Evolutionary conservation across 176 grass and related monocot genomes (phyloP).

Genomic region (Chloris gayana): DNA sequence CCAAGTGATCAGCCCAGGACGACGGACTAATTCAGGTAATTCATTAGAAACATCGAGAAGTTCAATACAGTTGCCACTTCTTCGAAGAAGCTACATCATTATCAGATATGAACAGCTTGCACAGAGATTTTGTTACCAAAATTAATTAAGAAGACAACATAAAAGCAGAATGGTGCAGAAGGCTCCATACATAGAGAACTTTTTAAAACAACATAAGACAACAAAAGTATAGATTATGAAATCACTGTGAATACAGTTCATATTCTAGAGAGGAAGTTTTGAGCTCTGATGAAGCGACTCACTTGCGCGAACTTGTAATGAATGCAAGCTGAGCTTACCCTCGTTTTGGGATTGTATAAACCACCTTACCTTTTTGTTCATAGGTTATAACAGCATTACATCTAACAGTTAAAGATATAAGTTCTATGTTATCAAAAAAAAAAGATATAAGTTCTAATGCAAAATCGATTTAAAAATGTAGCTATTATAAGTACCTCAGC

Average conservation of each 20-base stretch:
- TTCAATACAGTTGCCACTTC: conserved; percentile 76
- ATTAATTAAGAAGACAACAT: conserved; percentile 3
- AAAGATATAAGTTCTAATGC: too few species aligned
- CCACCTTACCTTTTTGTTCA: conserved; percentile 2
- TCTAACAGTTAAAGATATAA: conserved; percentile 1
- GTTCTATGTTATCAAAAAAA: too few species aligned
- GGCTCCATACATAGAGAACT: background rate
- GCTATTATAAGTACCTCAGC: conserved; percentile 62
- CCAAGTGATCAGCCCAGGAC: conserved; percentile 80
- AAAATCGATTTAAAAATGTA: background rate
- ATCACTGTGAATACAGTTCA: background rate
- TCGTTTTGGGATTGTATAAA: conserved; percentile 23
- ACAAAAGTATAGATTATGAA: background rate
- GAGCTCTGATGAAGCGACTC: background rate
- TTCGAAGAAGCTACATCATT: conserved; percentile 78
- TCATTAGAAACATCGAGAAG: conserved; percentile 87
- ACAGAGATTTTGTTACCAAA: background rate
- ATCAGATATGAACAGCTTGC: conserved; percentile 31
- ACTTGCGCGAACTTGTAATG: conserved; percentile 16
- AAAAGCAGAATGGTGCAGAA: conserved; percentile 4
- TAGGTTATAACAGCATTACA: conserved; percentile 11
- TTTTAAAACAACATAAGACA: background rate
- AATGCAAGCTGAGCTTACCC: background rate
- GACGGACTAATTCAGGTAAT: conserved; percentile 66
- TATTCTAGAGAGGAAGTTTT: background rate